Conservation (phyloP, 495 filamentous ascomycete genomes). For the Cladorrhinum samala region DNA sequence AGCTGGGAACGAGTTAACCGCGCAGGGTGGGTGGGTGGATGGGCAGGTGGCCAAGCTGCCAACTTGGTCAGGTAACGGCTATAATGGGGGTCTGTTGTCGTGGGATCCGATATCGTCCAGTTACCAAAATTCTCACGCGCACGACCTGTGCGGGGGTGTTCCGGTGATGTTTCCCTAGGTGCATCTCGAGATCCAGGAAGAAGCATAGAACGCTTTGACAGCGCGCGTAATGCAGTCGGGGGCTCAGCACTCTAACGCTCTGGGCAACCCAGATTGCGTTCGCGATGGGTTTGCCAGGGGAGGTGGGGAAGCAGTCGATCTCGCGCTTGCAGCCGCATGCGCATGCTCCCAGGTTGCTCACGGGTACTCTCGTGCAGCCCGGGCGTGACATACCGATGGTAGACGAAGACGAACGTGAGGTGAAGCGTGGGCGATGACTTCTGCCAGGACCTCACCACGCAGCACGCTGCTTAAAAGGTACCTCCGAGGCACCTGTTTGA, state of each 20-base stretch:
- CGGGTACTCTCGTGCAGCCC: constrained; percentile 6
- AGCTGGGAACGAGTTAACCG: constrained; percentile 24
- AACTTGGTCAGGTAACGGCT: neutral
- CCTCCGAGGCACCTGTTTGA: neutral
- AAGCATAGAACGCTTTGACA: constrained; percentile 25
- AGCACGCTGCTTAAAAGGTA: neutral
- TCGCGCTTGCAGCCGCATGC: constrained; percentile 28
- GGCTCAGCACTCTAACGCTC: constrained; percentile 8
- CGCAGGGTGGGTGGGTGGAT: constrained; percentile 17
- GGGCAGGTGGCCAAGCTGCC: constrained; percentile 7
- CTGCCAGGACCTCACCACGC: neutral
- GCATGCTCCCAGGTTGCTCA: constrained; percentile 3
- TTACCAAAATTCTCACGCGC: neutral
- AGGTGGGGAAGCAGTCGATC: constrained; percentile 22
- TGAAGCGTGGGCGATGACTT: neutral
- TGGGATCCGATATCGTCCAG: constrained; percentile 17
- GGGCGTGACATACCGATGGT: neutral
- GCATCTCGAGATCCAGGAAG: constrained; percentile 1
- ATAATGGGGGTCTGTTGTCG: neutral
- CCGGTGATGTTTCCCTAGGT: constrained; percentile 1
- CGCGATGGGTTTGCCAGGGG: constrained; percentile 1
- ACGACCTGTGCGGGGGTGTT: constrained; percentile 1
- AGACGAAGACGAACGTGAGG: neutral
- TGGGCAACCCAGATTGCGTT: neutral
- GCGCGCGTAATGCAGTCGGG: constrained; percentile 16